Evolutionary conservation across 2,329 filamentous ascomycete genomes (phyloP), one percentile per base, ranked within the genome.

Genomic region (Talaromyces sp.): DNA sequence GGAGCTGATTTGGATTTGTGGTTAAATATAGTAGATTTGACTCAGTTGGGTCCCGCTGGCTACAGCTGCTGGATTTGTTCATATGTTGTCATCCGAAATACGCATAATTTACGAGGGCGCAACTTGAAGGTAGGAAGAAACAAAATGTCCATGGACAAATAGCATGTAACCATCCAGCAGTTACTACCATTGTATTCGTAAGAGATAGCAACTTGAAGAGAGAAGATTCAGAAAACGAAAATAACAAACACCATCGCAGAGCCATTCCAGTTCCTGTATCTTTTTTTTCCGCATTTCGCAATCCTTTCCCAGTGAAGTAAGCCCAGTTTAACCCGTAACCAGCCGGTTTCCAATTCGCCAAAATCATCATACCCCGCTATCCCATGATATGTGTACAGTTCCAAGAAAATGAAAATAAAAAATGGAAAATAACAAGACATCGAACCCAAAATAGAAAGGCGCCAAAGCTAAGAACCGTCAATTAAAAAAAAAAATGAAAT

Each of bases 361-460:
- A 33, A 20, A 48, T 47, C 43, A 43, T 43, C 54, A 32, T 43
- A 22, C n/a, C 33, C 54, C 48, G 42, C 51, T 50, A 27, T 20
- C 37, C 43, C 48, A 47, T 42, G 42, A 39, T 51, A 46, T 45
- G 35, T 51, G 35, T 48, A 55, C 48, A 51, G 22, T 29, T 24
- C 32, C 20, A 33, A 29, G 42, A 48, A 40, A 40, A 24, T 19
- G 14, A 41, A 4, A 44, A 51, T 22, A 44, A 44, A 4, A 42
- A 45, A 44, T 27, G 19, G 37, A 37, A 30, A 39, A 41, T 5
- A 41, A 45, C 20, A 5, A 4, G 10, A 32, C 4, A 16, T 22
- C 24, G 9, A 27, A 5, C 24, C 9, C 24, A 9, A 27, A 27
- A 9, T 27, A 27, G 24, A 27, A 27, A 27, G 9, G 24, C 24